Conservation (phyloP, 805 yeast species). For the Candida vartiovaarae region DNA sequence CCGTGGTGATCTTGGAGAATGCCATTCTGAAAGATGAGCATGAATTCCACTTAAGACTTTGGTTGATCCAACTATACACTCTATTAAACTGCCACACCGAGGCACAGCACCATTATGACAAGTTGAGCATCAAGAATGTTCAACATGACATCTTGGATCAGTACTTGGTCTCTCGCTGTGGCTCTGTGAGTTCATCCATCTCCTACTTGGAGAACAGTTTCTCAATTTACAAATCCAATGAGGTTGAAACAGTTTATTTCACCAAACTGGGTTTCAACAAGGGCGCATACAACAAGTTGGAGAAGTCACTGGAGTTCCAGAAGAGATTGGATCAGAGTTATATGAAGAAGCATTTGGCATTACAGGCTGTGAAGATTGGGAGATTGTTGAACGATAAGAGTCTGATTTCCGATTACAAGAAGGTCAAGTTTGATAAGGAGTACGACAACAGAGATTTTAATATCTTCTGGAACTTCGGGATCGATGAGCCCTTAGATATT, state of each 20-base stretch:
- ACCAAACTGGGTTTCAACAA: constrained; percentile 48
- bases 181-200: constrained; percentile 39
- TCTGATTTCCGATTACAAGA: constrained; percentile 23
- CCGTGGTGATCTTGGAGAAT: constrained; percentile 51
- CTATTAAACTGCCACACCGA: constrained; percentile 45
- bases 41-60: constrained; percentile 63
- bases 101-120: constrained; percentile 44
- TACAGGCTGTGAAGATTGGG: constrained; percentile 24
- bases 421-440: constrained; percentile 11
- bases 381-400: constrained; percentile 25
- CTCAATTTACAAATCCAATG: constrained; percentile 48
- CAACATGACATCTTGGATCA: constrained; percentile 69
- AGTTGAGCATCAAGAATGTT: constrained; percentile 60
- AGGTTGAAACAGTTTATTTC: constrained; percentile 42
- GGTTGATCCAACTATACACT: constrained; percentile 62
- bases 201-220: constrained; percentile 31
- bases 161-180: constrained; percentile 40
- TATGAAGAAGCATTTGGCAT: constrained; percentile 18
- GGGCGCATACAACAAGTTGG: constrained; percentile 57
- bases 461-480: constrained; percentile 46
- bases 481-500: constrained; percentile 23
- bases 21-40: constrained; percentile 52
- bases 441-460: constrained; percentile 56
- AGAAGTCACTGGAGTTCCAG: constrained; percentile 59
- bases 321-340: constrained; percentile 42